Percentiles rank a stretch among this genome's conserved stretches.
Conservation (phyloP, 306 rosid species). For the Pyrus betulifolia region DNA sequence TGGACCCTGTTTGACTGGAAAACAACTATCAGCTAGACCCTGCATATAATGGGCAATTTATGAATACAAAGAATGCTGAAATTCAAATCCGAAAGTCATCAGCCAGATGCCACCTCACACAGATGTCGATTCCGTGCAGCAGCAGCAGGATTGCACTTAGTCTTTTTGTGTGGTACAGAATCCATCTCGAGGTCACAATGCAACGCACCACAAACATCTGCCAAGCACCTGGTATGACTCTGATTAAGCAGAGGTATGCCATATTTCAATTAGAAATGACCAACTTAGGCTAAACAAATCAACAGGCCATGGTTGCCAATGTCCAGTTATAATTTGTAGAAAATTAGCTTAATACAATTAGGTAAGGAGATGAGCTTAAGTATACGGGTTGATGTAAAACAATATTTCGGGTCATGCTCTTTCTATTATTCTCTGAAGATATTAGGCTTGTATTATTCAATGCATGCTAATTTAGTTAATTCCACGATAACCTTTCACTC, state of each 20-base stretch:
- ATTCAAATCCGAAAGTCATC: not conserved
- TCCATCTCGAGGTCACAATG: conserved; percentile 56
- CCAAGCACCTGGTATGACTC: conserved; percentile 68
- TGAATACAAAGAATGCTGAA: conserved; percentile 6
- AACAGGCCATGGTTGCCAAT: not conserved
- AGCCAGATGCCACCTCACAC: conserved; percentile 62
- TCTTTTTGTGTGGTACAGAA: conserved; percentile 31
- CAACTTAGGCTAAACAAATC: not conserved
- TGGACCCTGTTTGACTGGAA: conserved; percentile 56
- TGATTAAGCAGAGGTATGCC: conserved; percentile 24
- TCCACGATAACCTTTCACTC: not conserved
- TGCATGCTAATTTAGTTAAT: not conserved
- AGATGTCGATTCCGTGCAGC: conserved; percentile 60
- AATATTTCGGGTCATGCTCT: not conserved
- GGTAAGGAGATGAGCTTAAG: not conserved
- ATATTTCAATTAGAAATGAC: conserved; percentile 1
- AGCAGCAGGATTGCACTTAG: conserved; percentile 77
- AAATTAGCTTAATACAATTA: not conserved
- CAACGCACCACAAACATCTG: conserved; percentile 70
- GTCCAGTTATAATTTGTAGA: not conserved
- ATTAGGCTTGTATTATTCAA: not conserved
- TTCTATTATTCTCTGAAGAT: not conserved
- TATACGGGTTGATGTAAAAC: not conserved
- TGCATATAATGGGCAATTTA: conserved; percentile 18
- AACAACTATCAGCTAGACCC: conserved; percentile 68